A percentile compares a stretch with the other conserved stretches of the same genome.
phyloP scores from a whole-genome alignment of 179 eudicot species.

The Gypsophila paniculata region DNA sequence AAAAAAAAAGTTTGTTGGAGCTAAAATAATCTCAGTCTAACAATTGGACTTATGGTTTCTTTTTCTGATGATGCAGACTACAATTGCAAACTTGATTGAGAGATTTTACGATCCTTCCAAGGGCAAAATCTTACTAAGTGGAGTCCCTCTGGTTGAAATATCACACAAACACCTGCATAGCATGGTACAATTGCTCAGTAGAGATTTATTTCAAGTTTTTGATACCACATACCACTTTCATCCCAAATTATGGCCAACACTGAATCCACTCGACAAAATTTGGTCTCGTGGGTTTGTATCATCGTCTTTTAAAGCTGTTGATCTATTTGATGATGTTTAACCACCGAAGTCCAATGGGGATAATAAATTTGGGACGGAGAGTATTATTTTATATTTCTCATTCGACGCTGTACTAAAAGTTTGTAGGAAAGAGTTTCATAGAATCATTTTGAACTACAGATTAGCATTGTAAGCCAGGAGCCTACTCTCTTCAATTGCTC shows the following conservation, averaged over 20 bases:
- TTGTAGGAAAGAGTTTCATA: background rate
- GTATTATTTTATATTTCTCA: background rate
- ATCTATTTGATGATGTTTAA: no score
- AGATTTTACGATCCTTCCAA: conserved; percentile 78
- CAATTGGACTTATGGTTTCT: conserved; percentile 3
- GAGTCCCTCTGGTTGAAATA: conserved; percentile 71
- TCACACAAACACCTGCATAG: conserved; percentile 71
- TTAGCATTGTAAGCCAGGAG: conserved; percentile 95
- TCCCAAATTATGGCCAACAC: no score
- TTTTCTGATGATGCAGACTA: conserved; percentile 51
- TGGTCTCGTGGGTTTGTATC: no score
- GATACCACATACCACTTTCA: background rate
- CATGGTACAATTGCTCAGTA: conserved; percentile 44
- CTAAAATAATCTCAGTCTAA: conserved; percentile 3
- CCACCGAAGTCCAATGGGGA: background rate
- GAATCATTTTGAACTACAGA: conserved; percentile 34
- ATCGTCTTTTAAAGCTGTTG: no score
- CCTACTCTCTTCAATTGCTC: conserved; percentile 90
- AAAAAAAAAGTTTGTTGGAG: background rate
- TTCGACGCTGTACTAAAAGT: background rate
- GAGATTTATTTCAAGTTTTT: background rate
- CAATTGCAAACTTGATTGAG: conserved; percentile 85
- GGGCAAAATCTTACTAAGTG: conserved; percentile 74
- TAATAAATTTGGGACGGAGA: background rate
- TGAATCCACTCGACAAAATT: no score